Conservation (phyloP, 2,329 filamentous ascomycete genomes). For the Madurella mycetomatis region DNA sequence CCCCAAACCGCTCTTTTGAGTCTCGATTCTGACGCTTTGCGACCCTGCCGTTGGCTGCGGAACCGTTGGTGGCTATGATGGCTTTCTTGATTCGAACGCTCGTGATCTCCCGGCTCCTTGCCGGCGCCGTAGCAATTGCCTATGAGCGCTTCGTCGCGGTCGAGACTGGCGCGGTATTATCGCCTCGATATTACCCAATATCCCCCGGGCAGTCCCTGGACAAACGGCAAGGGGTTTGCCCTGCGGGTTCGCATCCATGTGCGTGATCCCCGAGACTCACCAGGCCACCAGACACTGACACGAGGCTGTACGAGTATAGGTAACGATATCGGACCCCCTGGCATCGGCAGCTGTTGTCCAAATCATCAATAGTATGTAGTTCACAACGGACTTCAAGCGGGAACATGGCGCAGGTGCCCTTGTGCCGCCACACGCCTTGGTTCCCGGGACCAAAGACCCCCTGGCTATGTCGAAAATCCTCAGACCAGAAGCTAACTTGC, state of each 20-base stretch:
- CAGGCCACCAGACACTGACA: not conserved
- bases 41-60: not conserved
- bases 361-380: conserved; percentile 22
- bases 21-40: not conserved
- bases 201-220: conserved; percentile 13
- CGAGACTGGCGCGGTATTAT: conserved; percentile 20
- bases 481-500: not conserved
- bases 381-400: no score
- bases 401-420: not conserved
- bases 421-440: not conserved
- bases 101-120: conserved; percentile 15
- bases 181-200: conserved; percentile 19
- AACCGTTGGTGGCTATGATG: conserved; percentile 2
- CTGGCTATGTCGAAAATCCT: not conserved
- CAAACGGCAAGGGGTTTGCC: conserved; percentile 18
- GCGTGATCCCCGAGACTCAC: not conserved
- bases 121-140: conserved; percentile 5
- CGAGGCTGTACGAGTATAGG: conserved; percentile 7
- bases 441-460: not conserved
- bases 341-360: conserved; percentile 17
- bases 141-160: conserved; percentile 19
- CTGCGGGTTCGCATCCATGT: conserved; percentile 20
- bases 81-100: conserved; percentile 3
- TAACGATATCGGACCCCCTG: conserved; percentile 18
- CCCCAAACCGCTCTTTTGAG: not conserved